phyloP scores from a whole-genome alignment of 1,284 basidiomycete species.

The Pyrrhoderma noxium region DNA sequence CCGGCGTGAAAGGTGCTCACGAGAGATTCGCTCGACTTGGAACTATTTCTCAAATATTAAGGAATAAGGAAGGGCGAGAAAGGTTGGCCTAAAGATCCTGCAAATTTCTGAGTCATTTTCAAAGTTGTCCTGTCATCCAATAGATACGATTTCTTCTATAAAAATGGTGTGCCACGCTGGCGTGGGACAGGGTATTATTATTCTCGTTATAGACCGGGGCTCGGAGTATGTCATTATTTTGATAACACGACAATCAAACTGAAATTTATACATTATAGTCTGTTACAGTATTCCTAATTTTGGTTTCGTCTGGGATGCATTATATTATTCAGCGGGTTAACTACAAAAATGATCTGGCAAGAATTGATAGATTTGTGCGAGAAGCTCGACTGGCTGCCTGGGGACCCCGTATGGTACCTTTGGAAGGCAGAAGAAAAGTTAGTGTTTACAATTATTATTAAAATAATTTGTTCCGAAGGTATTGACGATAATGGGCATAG shows the following conservation, averaged over 20 bases:
- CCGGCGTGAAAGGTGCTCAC: slow-evolving; percentile 69
- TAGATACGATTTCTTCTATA: slow-evolving; percentile 87
- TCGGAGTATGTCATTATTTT: slow-evolving; percentile 46
- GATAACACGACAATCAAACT: neutral
- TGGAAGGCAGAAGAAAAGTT: slow-evolving; percentile 61
- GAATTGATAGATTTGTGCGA: slow-evolving; percentile 58
- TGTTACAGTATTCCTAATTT: slow-evolving; percentile 67
- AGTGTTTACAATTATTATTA: slow-evolving; percentile 16
- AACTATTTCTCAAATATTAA: slow-evolving; percentile 76
- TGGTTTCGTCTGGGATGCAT: slow-evolving; percentile 73
- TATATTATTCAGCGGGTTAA: slow-evolving; percentile 73
- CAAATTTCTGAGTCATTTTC: slow-evolving; percentile 6
- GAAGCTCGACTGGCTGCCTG: slow-evolving; percentile 68
- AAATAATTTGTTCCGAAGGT: neutral
- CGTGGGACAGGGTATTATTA: slow-evolving; percentile 88
- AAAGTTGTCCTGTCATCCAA: neutral
- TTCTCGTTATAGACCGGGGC: slow-evolving; percentile 83
- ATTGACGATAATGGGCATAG: slow-evolving; percentile 28
- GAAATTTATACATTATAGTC: slow-evolving; percentile 35
- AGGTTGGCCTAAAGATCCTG: slow-evolving; percentile 44
- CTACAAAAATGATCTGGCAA: slow-evolving; percentile 61
- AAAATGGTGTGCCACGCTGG: slow-evolving; percentile 87
- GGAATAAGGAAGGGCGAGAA: slow-evolving; percentile 68
- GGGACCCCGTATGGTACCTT: slow-evolving; percentile 59
- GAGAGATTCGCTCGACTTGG: slow-evolving; percentile 85